Percentiles rank a stretch among this genome's conserved stretches.
Conservation (phyloP, 2,329 filamentous ascomycete genomes). For the Botrytis pseudocinerea region DNA sequence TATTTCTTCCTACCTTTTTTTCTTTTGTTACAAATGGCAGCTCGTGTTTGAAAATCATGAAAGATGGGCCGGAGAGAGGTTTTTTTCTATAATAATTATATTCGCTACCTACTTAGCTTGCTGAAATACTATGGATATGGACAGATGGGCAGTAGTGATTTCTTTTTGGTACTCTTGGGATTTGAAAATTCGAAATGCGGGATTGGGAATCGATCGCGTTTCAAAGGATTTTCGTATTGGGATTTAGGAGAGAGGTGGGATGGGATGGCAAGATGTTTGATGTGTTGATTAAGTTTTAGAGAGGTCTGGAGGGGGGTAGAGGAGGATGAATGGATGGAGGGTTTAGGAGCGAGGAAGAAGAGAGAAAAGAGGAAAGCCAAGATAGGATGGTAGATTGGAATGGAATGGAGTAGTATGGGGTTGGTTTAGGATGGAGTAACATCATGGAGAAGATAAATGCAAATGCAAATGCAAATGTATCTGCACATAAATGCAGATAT, state of each 20-base stretch:
- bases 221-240: neutral
- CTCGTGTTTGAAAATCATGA: neutral
- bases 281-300: neutral
- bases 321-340: neutral
- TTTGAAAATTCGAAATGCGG: slow-evolving; percentile 13
- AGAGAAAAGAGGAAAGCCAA: neutral
- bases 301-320: neutral
- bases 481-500: neutral
- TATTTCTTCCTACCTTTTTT: neutral
- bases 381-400: neutral
- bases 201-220: neutral
- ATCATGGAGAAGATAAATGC: neutral
- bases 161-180: slow-evolving; percentile 8
- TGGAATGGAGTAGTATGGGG: neutral
- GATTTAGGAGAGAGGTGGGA: neutral
- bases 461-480: neutral
- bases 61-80: neutral
- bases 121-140: slow-evolving; percentile 13
- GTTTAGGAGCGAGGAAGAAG: neutral
- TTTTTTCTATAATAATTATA: slow-evolving; percentile 22
- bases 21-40: neutral
- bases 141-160: slow-evolving; percentile 16
- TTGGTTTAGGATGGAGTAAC: neutral
- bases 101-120: slow-evolving; percentile 18
- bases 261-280: neutral